Evolutionary conservation across 306 rosid species (phyloP).

Genomic region (Heteromeles arbutifolia): DNA sequence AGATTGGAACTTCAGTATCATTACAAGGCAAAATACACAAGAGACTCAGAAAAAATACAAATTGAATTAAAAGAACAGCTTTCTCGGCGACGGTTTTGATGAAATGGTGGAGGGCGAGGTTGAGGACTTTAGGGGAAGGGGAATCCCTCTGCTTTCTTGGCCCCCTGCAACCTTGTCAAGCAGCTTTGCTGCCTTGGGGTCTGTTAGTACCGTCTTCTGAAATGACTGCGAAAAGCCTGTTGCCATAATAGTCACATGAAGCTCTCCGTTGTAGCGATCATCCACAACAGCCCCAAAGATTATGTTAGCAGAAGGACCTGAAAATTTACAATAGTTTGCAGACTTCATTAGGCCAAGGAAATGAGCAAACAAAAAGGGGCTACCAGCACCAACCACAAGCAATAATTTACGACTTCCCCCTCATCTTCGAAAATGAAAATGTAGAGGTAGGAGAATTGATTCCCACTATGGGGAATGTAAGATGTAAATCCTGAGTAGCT

Average conservation of each 20-base stretch:
- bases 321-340: slow-evolving; percentile 7
- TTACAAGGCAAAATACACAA: slow-evolving; percentile 22
- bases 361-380: not conserved
- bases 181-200: too few species aligned
- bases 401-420: not conserved
- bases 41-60: not conserved
- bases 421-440: too few species aligned
- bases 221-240: slow-evolving; percentile 93
- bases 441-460: too few species aligned
- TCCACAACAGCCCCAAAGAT: slow-evolving; percentile 95
- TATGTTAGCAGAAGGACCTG: slow-evolving; percentile 93
- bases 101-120: slow-evolving; percentile 37
- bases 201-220: slow-evolving; percentile 76
- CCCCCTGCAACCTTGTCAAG: too few species aligned
- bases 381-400: not conserved
- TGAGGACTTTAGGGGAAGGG: too few species aligned
- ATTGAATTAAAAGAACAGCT: slow-evolving; percentile 55
- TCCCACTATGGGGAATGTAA: too few species aligned
- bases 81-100: slow-evolving; percentile 50
- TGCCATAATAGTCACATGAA: slow-evolving; percentile 88
- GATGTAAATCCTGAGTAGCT: too few species aligned
- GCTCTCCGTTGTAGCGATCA: slow-evolving; percentile 88
- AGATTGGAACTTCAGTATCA: slow-evolving; percentile 35
- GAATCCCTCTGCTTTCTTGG: too few species aligned
- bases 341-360: not conserved